Evolutionary conservation across 2,329 filamentous ascomycete genomes (phyloP).

Genomic region (Boeremia lycopersici): DNA sequence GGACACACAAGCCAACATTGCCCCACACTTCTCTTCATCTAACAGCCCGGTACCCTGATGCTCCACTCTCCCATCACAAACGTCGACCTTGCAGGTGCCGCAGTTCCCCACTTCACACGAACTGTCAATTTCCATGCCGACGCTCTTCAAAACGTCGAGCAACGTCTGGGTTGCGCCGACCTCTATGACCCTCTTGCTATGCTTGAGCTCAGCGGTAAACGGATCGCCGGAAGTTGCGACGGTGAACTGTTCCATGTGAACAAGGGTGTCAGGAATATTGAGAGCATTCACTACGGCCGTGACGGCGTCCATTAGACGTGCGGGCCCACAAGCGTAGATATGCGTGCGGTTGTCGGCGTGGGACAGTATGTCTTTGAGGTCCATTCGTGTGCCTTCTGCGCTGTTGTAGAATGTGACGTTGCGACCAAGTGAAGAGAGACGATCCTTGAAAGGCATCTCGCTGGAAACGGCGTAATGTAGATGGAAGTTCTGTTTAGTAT

Average conservation of each 20-base stretch:
- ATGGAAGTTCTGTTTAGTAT: conserved; percentile 49
- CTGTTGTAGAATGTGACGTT: conserved; percentile 61
- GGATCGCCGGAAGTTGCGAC: conserved; percentile 62
- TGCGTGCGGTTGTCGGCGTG: conserved; percentile 60
- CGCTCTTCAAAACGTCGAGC: conserved; percentile 49
- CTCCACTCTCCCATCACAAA: conserved; percentile 47
- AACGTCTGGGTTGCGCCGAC: conserved; percentile 52
- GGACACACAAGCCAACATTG: conserved; percentile 49
- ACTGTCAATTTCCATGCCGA: conserved; percentile 53
- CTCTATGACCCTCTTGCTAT: conserved; percentile 51
- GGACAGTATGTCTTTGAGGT: conserved; percentile 56
- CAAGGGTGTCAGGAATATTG: conserved; percentile 56
- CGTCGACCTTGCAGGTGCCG: conserved; percentile 50
- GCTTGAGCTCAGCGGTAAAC: conserved; percentile 62
- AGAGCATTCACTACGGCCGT: conserved; percentile 48
- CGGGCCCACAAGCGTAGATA: conserved; percentile 67
- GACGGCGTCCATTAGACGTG: conserved; percentile 62
- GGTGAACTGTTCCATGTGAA: conserved; percentile 67
- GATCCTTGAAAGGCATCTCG: conserved; percentile 62
- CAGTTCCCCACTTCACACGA: conserved; percentile 55
- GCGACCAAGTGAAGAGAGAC: conserved; percentile 51
- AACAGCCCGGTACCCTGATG: conserved; percentile 49
- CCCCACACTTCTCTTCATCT: conserved; percentile 43
- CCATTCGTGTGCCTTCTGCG: conserved; percentile 58
- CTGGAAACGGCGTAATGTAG: conserved; percentile 65